These are phyloP conservation scores for Ascodesmis nigricans DNA, from an alignment of 495 filamentous ascomycete genomes.

Conservation along the genomic window DNA sequence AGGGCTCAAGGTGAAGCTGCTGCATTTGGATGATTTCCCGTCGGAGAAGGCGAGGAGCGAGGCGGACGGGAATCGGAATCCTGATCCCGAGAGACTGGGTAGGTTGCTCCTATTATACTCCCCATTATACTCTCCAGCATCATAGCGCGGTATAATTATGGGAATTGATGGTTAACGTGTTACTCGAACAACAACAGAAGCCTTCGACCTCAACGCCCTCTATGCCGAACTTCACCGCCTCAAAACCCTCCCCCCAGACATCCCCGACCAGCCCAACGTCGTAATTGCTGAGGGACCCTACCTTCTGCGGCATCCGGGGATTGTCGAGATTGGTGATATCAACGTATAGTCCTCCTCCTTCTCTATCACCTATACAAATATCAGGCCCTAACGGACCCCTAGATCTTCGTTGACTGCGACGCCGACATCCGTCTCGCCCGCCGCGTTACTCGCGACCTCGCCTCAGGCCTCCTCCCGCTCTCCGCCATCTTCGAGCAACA, in stretches of 20 bases:
- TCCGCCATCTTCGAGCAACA: slow-evolving; percentile 16
- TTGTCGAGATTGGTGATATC: slow-evolving; percentile 12
- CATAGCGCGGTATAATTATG: no score
- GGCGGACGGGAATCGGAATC: not conserved
- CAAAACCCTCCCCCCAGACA: no score
- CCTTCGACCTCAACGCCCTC: slow-evolving; percentile 7
- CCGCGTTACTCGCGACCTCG: slow-evolving; percentile 13
- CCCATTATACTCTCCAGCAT: no score
- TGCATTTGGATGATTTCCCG: slow-evolving; percentile 13
- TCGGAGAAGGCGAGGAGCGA: not conserved
- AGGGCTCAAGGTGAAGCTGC: slow-evolving; percentile 7
- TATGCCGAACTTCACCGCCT: not conserved
- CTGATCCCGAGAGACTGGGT: slow-evolving; percentile 1
- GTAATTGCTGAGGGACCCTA: slow-evolving; percentile 17
- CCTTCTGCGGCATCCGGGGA: slow-evolving; percentile 6
- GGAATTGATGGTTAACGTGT: no score
- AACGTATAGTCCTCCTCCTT: slow-evolving; percentile 3
- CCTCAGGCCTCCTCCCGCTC: slow-evolving; percentile 7
- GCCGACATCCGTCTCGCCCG: slow-evolving; percentile 18
- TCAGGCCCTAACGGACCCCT: not conserved
- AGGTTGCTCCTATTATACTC: slow-evolving; percentile 11
- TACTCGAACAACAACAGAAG: no score
- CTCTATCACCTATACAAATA: not conserved
- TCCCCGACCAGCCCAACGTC: slow-evolving; percentile 10
- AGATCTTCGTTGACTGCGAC: slow-evolving; percentile 20